phyloP scores from a whole-genome alignment of 2,329 filamentous ascomycete genomes.

The Pestalotiopsis sp. region DNA sequence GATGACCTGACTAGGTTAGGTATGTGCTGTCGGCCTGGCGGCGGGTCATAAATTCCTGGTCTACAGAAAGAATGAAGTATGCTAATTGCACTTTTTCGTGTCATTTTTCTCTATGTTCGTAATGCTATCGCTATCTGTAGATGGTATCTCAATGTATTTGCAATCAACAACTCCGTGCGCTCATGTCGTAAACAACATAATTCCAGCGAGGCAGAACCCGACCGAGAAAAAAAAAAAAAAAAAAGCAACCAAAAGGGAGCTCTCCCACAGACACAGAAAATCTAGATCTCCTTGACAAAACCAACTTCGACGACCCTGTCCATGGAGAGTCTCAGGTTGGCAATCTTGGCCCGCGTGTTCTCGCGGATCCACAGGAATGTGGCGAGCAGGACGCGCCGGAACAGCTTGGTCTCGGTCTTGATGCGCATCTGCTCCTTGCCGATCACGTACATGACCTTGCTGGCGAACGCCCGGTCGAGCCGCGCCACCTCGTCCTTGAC shows the following conservation, averaged over 20 bases:
- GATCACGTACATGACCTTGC: slow-evolving; percentile 57
- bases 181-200: background rate
- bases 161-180: background rate
- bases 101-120: background rate
- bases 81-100: background rate
- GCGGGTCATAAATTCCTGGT: background rate
- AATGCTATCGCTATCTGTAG: background rate
- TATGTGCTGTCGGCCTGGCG: no score
- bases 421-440: slow-evolving; percentile 67
- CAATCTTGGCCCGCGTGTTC: slow-evolving; percentile 68
- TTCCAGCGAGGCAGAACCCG: background rate
- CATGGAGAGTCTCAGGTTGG: slow-evolving; percentile 60
- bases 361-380: slow-evolving; percentile 68
- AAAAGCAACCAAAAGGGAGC: background rate
- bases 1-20: no score
- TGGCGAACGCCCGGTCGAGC: slow-evolving; percentile 46
- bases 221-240: background rate
- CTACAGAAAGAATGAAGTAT: background rate
- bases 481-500: slow-evolving; percentile 42
- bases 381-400: slow-evolving; percentile 50
- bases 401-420: slow-evolving; percentile 38
- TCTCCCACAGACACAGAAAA: background rate
- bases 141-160: background rate
- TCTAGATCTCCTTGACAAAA: slow-evolving; percentile 65
- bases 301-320: slow-evolving; percentile 70